phyloP scores from a whole-genome alignment of 495 filamentous ascomycete species.

The Haplographium delicatum region DNA sequence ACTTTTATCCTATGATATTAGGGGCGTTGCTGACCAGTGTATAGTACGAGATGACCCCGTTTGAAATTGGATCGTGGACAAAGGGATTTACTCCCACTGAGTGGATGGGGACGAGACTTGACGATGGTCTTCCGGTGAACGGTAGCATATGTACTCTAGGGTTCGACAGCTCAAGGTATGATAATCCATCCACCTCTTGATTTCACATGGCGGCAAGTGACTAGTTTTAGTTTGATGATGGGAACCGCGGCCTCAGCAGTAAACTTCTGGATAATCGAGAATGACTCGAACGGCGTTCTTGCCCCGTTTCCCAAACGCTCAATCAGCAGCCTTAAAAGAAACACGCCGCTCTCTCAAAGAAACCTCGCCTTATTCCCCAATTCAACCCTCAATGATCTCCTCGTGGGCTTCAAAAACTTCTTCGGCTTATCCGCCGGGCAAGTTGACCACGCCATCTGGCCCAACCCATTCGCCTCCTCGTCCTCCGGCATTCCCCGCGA shows the following conservation, averaged over 20 bases:
- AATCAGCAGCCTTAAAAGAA: neutral
- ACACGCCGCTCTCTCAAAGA: neutral
- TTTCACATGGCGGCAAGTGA: neutral
- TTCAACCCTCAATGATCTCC: neutral
- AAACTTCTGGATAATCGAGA: conserved; percentile 13
- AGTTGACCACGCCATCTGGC: neutral
- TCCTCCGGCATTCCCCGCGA: neutral
- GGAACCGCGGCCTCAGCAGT: neutral
- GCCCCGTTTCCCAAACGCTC: conserved; percentile 1
- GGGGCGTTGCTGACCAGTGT: neutral
- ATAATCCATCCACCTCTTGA: neutral
- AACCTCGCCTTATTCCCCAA: neutral
- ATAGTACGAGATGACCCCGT: conserved; percentile 16
- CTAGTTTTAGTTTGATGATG: conserved; percentile 6
- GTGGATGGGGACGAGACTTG: conserved; percentile 8
- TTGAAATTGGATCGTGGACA: conserved; percentile 14
- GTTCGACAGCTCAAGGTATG: conserved; percentile 9
- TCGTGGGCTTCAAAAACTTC: neutral
- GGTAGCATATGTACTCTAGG: conserved; percentile 6
- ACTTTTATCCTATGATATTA: neutral
- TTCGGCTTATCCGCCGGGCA: neutral
- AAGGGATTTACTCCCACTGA: conserved; percentile 7
- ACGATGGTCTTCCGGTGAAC: conserved; percentile 6
- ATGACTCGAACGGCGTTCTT: conserved; percentile 5
- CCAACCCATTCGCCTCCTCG: conserved; percentile 10